A percentile compares a stretch with the other conserved stretches of the same genome.
Evolutionary conservation across 2,329 filamentous ascomycete genomes (phyloP).

Genomic region (Cercospora canescens): DNA sequence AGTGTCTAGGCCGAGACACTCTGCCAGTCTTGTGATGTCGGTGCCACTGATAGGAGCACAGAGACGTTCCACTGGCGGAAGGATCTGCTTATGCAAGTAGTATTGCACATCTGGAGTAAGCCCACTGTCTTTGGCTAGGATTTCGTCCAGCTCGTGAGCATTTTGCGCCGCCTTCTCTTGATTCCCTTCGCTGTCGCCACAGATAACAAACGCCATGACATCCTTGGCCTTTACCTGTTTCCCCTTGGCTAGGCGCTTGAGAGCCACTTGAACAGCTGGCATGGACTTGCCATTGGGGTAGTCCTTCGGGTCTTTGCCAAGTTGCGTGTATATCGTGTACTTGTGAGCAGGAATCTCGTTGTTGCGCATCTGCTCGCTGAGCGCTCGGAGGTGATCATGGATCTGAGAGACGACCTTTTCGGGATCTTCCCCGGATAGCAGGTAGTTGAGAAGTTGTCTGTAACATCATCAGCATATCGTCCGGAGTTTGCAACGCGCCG

Average conservation of each 20-base stretch:
- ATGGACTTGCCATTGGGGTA: conserved; percentile 94
- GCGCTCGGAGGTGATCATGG: conserved; percentile 86
- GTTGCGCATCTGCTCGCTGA: conserved; percentile 84
- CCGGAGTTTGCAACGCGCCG: not conserved
- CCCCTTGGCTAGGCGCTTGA: conserved; percentile 82
- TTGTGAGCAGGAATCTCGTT: conserved; percentile 73
- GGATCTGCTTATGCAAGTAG: conserved; percentile 97
- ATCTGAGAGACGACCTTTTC: conserved; percentile 86
- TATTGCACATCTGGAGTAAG: conserved; percentile 92
- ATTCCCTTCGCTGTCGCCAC: conserved; percentile 63
- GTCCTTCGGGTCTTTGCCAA: conserved; percentile 88
- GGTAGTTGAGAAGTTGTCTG: conserved; percentile 82
- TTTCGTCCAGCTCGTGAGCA: conserved; percentile 82
- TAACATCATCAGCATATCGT: conserved; percentile 19
- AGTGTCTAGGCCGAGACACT: conserved; percentile 89
- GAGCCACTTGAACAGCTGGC: conserved; percentile 94
- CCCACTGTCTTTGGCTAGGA: conserved; percentile 72
- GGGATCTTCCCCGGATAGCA: conserved; percentile 89
- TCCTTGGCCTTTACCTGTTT: conserved; percentile 90
- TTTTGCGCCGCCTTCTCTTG: conserved; percentile 78
- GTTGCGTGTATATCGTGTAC: conserved; percentile 97
- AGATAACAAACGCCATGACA: conserved; percentile 95
- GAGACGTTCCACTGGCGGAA: conserved; percentile 94
- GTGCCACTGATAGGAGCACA: conserved; percentile 95
- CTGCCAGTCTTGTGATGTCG: conserved; percentile 83